Conservation (phyloP, 805 yeast genomes). For the Hanseniaspora taiwanica region DNA sequence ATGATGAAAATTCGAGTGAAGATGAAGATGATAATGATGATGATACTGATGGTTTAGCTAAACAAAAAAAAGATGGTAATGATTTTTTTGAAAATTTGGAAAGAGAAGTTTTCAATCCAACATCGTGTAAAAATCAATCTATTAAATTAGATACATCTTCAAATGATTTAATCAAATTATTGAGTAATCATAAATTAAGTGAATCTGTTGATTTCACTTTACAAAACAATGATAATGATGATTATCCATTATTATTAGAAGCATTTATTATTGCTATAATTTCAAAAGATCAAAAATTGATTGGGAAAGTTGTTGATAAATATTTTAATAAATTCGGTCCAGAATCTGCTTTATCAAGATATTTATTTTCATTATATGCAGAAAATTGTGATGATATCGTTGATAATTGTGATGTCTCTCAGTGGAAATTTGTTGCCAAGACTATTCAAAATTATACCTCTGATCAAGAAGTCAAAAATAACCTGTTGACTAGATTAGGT, state of each 20-base stretch:
- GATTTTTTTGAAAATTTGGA: conserved; percentile 27
- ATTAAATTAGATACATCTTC: conserved; percentile 31
- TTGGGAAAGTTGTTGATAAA: conserved; percentile 54
- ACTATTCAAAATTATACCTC: conserved; percentile 46
- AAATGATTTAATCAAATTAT: conserved; percentile 27
- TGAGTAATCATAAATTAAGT: conserved; percentile 49
- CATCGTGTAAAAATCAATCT: conserved; percentile 38
- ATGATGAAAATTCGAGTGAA: conserved; percentile 19
- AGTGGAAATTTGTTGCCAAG: conserved; percentile 77
- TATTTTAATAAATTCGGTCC: conserved; percentile 49
- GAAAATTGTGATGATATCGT: conserved; percentile 55
- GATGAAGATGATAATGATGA: conserved; percentile 11
- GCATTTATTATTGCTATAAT: conserved; percentile 72
- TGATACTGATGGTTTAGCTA: conserved; percentile 8
- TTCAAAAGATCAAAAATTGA: conserved; percentile 42
- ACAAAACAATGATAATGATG: conserved; percentile 28
- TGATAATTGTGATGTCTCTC: conserved; percentile 55
- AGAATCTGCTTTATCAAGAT: conserved; percentile 47
- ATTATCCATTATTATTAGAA: conserved; percentile 38
- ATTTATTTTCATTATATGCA: conserved; percentile 51
- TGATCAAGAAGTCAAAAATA: conserved; percentile 36
- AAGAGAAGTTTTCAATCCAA: conserved; percentile 29
- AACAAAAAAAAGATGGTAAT: conserved; percentile 23
- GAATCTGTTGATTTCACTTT: conserved; percentile 60
- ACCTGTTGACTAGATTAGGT: conserved; percentile 55